Evolutionary conservation across 768 basidiomycete genomes (phyloP).

Genomic region (Agaricus blazei): DNA sequence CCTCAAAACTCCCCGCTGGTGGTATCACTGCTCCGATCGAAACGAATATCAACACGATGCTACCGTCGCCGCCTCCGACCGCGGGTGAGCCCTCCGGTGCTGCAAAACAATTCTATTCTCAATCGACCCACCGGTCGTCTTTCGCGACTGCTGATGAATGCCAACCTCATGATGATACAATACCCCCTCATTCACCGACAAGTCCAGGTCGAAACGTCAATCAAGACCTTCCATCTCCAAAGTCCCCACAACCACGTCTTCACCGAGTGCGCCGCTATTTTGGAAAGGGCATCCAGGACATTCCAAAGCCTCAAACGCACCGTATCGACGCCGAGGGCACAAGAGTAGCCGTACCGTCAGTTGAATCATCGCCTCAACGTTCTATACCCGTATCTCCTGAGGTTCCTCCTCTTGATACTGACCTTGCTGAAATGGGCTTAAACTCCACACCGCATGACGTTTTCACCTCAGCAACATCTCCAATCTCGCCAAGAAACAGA

Average conservation of each 20-base stretch:
- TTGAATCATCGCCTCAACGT: not conserved
- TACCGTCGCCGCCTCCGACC: no score
- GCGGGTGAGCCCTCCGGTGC: no score
- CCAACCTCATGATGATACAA: no score
- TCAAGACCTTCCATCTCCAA: not conserved
- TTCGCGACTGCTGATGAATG: no score
- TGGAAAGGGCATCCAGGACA: not conserved
- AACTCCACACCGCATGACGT: not conserved
- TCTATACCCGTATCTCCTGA: slow-evolving; percentile 6
- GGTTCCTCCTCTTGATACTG: not conserved
- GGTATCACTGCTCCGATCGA: no score
- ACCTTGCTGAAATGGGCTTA: not conserved
- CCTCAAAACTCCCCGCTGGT: no score
- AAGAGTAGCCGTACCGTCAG: not conserved
- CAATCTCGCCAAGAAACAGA: not conserved
- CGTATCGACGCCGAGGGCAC: not conserved
- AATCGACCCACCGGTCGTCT: no score
- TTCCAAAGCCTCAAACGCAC: not conserved
- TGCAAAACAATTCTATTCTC: no score
- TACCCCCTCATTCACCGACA: no score
- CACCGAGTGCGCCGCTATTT: not conserved
- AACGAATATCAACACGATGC: no score
- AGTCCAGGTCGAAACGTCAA: no score
- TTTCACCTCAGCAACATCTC: not conserved
- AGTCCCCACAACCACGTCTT: not conserved